Evolutionary conservation across 2,329 filamentous ascomycete genomes (phyloP), one percentile per base, ranked within the genome.

Genomic region (Cladosporium phlei): DNA sequence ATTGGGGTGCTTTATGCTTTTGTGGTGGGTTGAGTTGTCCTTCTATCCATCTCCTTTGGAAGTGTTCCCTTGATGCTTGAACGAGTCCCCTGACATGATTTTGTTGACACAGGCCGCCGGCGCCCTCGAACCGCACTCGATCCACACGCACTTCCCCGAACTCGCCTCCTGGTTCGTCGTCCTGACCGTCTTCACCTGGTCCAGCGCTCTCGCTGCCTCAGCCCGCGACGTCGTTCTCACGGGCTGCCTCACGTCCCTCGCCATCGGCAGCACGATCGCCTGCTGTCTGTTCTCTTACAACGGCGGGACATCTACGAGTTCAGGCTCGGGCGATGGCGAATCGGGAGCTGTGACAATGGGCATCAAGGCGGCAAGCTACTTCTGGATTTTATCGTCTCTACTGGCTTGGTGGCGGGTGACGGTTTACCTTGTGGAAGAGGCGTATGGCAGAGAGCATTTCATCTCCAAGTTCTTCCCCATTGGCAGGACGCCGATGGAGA

Each of bases 281-380:
- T 56, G 54, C n/a, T n/a, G n/a, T n/a, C n/a, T n/a, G n/a, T n/a
- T n/a, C n/a, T n/a, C n/a, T n/a, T n/a, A n/a, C n/a, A n/a, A n/a
- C n/a, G n/a, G n/a, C n/a, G n/a, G n/a, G n/a, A n/a, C n/a, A n/a
- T n/a, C n/a, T n/a, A n/a, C 35, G 24, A 47, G 40, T 3, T 49
- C 46, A 9, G 52, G 48, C 16, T 55, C 52, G 16, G 53, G 51
- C 25, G 46, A 54, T 12, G 53, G 53, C 12, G 43, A 46, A 3
- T 38, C 44, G 12, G 50, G 39, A n/a, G 42, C 38, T 12, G 54
- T 55, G 4, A 46, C 30, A n/a, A 48, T 34, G 12, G 54, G 51
- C 7, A 57, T 58, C 30, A 58, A 58, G 38, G 55, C 47, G 2
- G 55, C 55, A 10, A 42, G 44, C 4, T 58, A 58, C 49, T 58